phyloP scores from a whole-genome alignment of 192 early-diverging fungal genomes.

The Helicostylum pulchrum region DNA sequence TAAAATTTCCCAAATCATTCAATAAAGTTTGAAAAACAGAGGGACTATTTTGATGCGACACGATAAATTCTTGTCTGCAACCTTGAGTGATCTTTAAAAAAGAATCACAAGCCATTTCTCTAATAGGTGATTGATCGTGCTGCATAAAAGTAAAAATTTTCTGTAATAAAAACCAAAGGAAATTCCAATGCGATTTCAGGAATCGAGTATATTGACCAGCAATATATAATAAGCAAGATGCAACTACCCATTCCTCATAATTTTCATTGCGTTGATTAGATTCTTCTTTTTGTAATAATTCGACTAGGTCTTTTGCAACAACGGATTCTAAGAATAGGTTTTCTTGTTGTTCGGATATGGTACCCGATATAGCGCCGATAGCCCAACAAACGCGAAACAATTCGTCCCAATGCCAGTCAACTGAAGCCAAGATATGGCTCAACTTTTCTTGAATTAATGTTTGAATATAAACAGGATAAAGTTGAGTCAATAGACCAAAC shows the following conservation, averaged over 20 bases:
- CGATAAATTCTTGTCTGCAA: conserved; percentile 13
- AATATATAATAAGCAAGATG: conserved; percentile 24
- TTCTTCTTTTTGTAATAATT: neutral
- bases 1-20: conserved; percentile 4
- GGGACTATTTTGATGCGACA: neutral
- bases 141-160: conserved; percentile 18
- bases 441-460: conserved; percentile 13
- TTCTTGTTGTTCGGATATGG: conserved; percentile 2
- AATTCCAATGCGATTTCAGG: conserved; percentile 11
- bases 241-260: conserved; percentile 15
- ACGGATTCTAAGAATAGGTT: conserved; percentile 7
- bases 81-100: conserved; percentile 26
- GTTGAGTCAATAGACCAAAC: neutral
- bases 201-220: conserved; percentile 27
- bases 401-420: conserved; percentile 8
- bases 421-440: neutral
- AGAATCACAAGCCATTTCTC: conserved; percentile 27
- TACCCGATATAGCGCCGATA: conserved; percentile 10
- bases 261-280: neutral
- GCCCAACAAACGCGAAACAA: conserved; percentile 12
- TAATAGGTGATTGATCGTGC: conserved; percentile 11
- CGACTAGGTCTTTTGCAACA: neutral
- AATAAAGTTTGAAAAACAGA: conserved; percentile 17
- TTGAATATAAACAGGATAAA: conserved; percentile 1
- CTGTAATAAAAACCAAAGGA: conserved; percentile 15